Base-by-base conservation (phyloP, 345 rosid genomes). In the Salix suchowensis region DNA sequence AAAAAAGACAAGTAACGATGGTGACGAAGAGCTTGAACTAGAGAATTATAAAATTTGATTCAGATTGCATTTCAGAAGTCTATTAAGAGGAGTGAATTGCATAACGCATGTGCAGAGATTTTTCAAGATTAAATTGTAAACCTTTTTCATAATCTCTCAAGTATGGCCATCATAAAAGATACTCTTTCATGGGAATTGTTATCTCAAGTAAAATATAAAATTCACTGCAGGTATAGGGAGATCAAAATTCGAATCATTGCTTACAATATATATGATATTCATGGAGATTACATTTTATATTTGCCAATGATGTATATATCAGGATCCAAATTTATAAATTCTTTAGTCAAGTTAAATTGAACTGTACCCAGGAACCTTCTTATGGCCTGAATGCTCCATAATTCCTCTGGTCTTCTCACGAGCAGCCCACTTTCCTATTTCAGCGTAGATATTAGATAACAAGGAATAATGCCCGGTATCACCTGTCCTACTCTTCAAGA, bases 361-460 rank as follows among this genome's bases (percentile, higher is more conserved):
- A 48, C 92, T 92, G 86, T 86, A 87, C 15, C 94, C 95, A 14
- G 91, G 89, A 28, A 86, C 92, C 86, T 89, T 92, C 88, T 80
- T 85, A 74, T 89, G 83, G 66, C 86, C 86, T 61, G 18, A 70
- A 21, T 81, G 46, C 42, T 85, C 80, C 87, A 89, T 87, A 42
- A 60, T 77, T 2, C 78, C 77, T 81, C 94, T 92, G 77, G 86
- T 54, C 78, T 84, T 84, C 80, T 83, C 77, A 15, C 70, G 87
- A 78, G 83, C 88, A 79, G 81, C 88, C 97, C 97, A 91, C 64
- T 90, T 86, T 21, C 93, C 94, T 75, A 85, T 96, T 82, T 89
- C 94, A 4, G 93, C 98, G 76, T 89, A 88, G 34, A 90, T 71
- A 74, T 95, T 93, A 39, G 97, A 91, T 78, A 91, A 79, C 44